Base-by-base conservation (phyloP, 108 stramenopile species). In the Nitzschia palea region DNA sequence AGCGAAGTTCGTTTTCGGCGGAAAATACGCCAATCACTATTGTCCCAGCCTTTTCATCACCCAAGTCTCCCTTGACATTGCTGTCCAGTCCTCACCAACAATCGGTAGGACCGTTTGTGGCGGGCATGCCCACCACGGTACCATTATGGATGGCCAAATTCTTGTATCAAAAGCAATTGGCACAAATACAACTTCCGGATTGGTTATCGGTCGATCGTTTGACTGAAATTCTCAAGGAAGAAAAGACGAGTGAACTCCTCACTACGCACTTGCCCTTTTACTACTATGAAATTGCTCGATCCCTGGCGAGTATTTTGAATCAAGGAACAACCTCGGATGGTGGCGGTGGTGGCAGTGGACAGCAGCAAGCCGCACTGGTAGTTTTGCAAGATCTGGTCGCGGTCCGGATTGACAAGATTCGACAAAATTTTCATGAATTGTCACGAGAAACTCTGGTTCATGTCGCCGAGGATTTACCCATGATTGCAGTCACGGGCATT, bases 91-190 rank as follows among this genome's bases (percentile, higher is more conserved):
- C 44, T 0, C 43, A 43, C 9, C 44, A 56, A 6, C 29, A 18
- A 0, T 36, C 25, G 5, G 62, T 71, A 17, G 72, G 72, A 5
- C 88, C 88, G 33, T 90, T 89, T 61, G 65, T 67, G 36, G 89
- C 93, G 8, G 93, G 93, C 4, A 80, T 94, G 56, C 80, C 88
- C 23, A 59, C 74, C 18, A 42, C 55, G 17, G 93, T 94, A 28
- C 93, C 93, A 6, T 66, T 91, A 1, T 94, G 93, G 93, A 65
- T 87, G 40, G 93, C 85, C 42, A 74, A 74, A 40, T 44, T 78
- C 52, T 64, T 94, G 9, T 77, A 81, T 6, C 66, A 79, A 62
- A 76, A 86, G 22, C 79, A 79, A 32, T 59, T 94, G 63, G 77
- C 78, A 32, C 73, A 72, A 17, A 77, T 94, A 8, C 58, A 80